Conservation (phyloP, 106 monocot genomes). For the Amphibolis antarctica region DNA sequence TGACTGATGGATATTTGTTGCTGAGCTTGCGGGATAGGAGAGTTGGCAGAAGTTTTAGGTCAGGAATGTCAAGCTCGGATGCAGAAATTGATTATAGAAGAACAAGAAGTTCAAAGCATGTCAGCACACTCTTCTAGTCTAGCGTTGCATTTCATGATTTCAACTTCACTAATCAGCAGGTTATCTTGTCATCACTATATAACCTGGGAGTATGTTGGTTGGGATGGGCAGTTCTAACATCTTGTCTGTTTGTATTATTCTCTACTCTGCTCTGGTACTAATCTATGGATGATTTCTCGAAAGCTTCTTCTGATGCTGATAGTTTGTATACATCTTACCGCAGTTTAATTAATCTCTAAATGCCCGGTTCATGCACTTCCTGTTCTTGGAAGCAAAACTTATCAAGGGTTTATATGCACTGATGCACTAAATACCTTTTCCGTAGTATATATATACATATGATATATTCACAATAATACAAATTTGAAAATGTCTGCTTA, state of each 20-base stretch:
- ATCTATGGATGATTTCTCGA: background rate
- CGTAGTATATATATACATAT: too few relatives aligned
- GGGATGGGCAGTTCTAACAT: background rate
- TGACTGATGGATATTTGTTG: conserved; percentile 19
- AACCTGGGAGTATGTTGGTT: background rate
- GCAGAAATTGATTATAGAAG: conserved; percentile 93
- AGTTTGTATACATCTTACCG: background rate
- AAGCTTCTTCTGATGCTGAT: background rate
- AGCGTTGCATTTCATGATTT: background rate
- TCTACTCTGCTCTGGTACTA: background rate
- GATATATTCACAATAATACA: too few relatives aligned
- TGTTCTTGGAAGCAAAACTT: too few relatives aligned
- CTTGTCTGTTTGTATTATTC: background rate
- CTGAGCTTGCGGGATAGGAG: conserved; percentile 19
- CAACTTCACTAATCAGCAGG: conserved; percentile 3
- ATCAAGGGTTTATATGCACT: too few relatives aligned
- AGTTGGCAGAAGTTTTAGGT: conserved; percentile 33
- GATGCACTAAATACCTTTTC: too few relatives aligned
- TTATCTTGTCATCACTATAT: background rate
- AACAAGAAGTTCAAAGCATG: conserved; percentile 71
- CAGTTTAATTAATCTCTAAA: background rate
- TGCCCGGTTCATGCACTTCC: too few relatives aligned
- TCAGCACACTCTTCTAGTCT: conserved; percentile 26
- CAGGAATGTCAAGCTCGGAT: conserved; percentile 57
- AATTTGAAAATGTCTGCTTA: too few relatives aligned